Evolutionary conservation across 305 asterid genomes (phyloP).

Genomic region (Fraxinus ornus): DNA sequence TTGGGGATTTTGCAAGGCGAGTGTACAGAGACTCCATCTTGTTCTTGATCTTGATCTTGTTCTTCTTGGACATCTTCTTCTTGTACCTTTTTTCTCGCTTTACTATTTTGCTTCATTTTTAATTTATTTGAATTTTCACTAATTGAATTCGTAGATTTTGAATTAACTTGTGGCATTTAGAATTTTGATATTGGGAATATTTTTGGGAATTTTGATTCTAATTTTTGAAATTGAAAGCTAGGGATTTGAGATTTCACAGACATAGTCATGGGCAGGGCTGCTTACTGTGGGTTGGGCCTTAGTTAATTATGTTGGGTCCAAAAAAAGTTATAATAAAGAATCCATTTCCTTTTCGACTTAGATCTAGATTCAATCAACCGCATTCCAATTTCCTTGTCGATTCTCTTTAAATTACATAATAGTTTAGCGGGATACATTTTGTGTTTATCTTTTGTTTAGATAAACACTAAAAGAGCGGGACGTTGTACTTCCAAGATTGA

Average conservation of each 20-base stretch:
- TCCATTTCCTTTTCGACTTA: too few relatives aligned
- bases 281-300: background rate
- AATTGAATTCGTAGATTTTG: background rate
- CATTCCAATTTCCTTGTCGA: background rate
- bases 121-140: background rate
- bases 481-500: too few relatives aligned
- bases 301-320: background rate
- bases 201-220: background rate
- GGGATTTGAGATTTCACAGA: background rate
- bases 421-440: too few relatives aligned
- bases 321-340: background rate
- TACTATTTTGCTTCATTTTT: background rate
- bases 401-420: too few relatives aligned
- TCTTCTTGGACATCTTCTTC: constrained; percentile 43
- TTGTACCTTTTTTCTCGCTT: constrained; percentile 20
- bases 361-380: too few relatives aligned
- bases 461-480: too few relatives aligned
- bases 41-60: constrained; percentile 29
- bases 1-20: constrained; percentile 79
- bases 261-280: background rate
- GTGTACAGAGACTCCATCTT: constrained; percentile 94
- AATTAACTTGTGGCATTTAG: constrained; percentile 11
- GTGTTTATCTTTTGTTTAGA: too few relatives aligned
- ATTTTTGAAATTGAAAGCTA: background rate
- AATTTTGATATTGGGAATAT: background rate